Percentiles rank a stretch among this genome's conserved stretches.
Evolutionary conservation across 345 rosid species (phyloP).

Genomic region (Cardiospermum halicacabum): DNA sequence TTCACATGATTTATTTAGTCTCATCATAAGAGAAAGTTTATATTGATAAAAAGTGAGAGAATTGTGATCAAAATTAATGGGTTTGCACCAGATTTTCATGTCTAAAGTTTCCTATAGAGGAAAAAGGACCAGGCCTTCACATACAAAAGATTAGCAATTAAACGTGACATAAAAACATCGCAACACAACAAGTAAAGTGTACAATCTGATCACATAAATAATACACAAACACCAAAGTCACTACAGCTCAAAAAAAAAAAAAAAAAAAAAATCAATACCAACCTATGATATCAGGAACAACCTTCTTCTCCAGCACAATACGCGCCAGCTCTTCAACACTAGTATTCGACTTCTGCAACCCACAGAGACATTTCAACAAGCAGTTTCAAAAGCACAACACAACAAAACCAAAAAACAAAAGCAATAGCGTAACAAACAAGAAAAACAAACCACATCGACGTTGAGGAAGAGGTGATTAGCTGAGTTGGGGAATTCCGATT

Average conservation of each 20-base stretch:
- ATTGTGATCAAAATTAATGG: no score
- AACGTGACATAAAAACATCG: no score
- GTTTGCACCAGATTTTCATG: no score
- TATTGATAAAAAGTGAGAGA: no score
- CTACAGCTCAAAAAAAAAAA: neutral
- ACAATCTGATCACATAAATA: no score
- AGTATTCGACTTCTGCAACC: slow-evolving; percentile 54
- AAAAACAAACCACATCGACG: slow-evolving; percentile 58
- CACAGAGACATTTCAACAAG: neutral
- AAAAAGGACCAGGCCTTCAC: no score
- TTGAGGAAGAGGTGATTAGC: slow-evolving; percentile 65
- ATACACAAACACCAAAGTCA: neutral
- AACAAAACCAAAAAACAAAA: neutral
- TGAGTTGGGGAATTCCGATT: slow-evolving; percentile 47
- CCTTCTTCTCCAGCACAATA: slow-evolving; percentile 69
- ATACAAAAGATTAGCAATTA: no score
- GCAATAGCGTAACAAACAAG: neutral
- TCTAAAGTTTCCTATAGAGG: no score
- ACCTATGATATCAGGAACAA: slow-evolving; percentile 89
- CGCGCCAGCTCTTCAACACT: slow-evolving; percentile 76
- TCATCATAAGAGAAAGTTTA: no score
- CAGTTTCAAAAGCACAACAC: neutral
- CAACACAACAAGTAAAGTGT: no score
- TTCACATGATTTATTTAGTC: no score
- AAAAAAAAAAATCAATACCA: neutral